These are phyloP conservation scores for Leptographium flavum DNA, from an alignment of 2,329 filamentous ascomycete genomes.

Conservation along the genomic window DNA sequence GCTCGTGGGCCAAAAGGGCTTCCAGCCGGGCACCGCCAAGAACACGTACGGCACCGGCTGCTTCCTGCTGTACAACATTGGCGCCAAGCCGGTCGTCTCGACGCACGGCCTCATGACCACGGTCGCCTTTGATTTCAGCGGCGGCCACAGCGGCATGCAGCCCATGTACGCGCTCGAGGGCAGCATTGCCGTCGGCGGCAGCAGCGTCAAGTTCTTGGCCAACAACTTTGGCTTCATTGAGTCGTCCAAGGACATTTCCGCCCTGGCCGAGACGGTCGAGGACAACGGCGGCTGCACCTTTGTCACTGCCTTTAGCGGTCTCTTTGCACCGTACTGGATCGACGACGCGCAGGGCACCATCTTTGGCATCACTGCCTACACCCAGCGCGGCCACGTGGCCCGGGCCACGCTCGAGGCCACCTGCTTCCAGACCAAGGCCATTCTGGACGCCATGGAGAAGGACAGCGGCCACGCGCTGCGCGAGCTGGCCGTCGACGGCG, in stretches of 20 bases:
- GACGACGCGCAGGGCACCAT: slow-evolving; percentile 83
- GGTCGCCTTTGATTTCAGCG: slow-evolving; percentile 67
- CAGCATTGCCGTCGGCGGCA: slow-evolving; percentile 73
- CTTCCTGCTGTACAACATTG: slow-evolving; percentile 80
- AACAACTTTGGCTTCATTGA: slow-evolving; percentile 49
- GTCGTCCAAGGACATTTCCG: slow-evolving; percentile 32
- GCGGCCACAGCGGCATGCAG: slow-evolving; percentile 24
- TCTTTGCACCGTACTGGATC: slow-evolving; percentile 92
- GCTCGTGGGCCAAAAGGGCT: slow-evolving; percentile 73
- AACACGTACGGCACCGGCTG: slow-evolving; percentile 87
- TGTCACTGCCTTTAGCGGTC: slow-evolving; percentile 79
- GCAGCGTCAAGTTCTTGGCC: slow-evolving; percentile 61
- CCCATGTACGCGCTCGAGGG: slow-evolving; percentile 67
- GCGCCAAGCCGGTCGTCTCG: slow-evolving; percentile 70
- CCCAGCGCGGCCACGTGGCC: slow-evolving; percentile 72
- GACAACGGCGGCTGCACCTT: slow-evolving; percentile 78
- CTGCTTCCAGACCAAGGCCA: slow-evolving; percentile 85
- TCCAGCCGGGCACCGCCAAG: slow-evolving; percentile 69
- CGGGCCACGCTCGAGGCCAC: slow-evolving; percentile 82
- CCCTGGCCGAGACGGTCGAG: slow-evolving; percentile 35
- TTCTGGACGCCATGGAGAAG: slow-evolving; percentile 79
- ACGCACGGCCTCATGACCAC: slow-evolving; percentile 70
- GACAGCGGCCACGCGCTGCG: slow-evolving; percentile 65
- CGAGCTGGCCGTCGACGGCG: slow-evolving; percentile 71
- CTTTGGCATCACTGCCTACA: slow-evolving; percentile 77